phyloP scores from a whole-genome alignment of 768 basidiomycete genomes.

The Coprinellus aureogranulatus region DNA sequence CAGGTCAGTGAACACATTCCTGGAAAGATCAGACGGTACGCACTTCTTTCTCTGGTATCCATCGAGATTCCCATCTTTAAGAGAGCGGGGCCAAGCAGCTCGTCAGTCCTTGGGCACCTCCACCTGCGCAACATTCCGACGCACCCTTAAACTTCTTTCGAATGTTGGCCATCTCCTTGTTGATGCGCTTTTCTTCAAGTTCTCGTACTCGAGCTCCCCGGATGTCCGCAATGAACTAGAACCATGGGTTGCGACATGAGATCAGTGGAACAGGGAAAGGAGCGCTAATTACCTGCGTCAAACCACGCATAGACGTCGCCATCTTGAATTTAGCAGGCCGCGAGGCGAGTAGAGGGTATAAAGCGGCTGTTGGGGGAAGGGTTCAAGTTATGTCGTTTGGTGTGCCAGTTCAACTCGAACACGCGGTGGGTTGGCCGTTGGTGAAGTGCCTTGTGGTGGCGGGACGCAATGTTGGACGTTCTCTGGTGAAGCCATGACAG shows the following conservation, averaged over 20 bases:
- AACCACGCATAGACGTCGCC: constrained; percentile 11
- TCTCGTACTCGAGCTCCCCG: constrained; percentile 95
- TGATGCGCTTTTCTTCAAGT: constrained; percentile 97
- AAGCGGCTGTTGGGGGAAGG: neutral
- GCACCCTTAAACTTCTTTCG: constrained; percentile 97
- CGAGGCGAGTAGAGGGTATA: neutral
- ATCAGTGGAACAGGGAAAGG: neutral
- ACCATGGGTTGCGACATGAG: constrained; percentile 2
- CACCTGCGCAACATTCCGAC: neutral
- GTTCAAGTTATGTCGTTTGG: neutral
- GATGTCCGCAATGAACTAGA: constrained; percentile 96
- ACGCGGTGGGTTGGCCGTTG: neutral
- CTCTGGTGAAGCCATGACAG: neutral
- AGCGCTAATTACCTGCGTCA: constrained; percentile 10
- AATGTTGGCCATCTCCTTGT: constrained; percentile 99
- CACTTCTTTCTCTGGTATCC: constrained; percentile 94
- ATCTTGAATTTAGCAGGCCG: neutral
- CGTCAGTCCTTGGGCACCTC: neutral
- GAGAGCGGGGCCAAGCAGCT: too few relatives aligned
- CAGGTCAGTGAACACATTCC: constrained; percentile 5
- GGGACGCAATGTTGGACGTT: neutral
- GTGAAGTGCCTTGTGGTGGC: constrained; percentile 18
- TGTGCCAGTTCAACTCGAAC: neutral
- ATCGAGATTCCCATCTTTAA: constrained; percentile 78
- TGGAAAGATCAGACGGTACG: constrained; percentile 17